Conservation (phyloP, 2,329 filamentous ascomycete genomes). For the Meredithiella fracta region DNA sequence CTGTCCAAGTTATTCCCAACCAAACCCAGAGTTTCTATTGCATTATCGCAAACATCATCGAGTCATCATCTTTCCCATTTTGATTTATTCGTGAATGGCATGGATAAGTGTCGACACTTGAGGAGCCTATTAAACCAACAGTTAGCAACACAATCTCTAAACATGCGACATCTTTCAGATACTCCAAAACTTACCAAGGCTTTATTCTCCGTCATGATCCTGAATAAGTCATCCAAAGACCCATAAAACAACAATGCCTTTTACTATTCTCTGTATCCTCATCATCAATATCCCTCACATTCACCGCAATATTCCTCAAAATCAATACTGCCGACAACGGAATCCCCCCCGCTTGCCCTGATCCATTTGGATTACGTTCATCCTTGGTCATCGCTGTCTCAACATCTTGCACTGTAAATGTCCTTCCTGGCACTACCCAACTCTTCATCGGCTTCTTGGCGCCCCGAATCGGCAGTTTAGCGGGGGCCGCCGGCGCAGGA, state of each 20-base stretch:
- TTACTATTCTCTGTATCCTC: slow-evolving; percentile 29
- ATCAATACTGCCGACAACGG: slow-evolving; percentile 65
- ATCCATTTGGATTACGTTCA: slow-evolving; percentile 39
- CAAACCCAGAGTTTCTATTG: neutral
- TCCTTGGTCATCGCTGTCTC: slow-evolving; percentile 40
- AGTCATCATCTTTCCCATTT: neutral
- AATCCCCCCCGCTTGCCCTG: slow-evolving; percentile 54
- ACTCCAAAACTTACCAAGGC: slow-evolving; percentile 32
- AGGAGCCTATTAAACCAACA: slow-evolving; percentile 20
- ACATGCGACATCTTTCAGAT: neutral
- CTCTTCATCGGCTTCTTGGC: slow-evolving; percentile 17
- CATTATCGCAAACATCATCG: neutral
- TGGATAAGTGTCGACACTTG: slow-evolving; percentile 27
- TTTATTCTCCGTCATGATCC: slow-evolving; percentile 53
- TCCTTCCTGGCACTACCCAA: slow-evolving; percentile 40
- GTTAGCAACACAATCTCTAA: slow-evolving; percentile 13
- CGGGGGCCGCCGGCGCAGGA: slow-evolving; percentile 5
- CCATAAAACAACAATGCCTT: slow-evolving; percentile 53
- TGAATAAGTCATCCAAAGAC: slow-evolving; percentile 46
- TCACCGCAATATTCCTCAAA: slow-evolving; percentile 60
- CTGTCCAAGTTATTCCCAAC: neutral
- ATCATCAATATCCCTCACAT: slow-evolving; percentile 33
- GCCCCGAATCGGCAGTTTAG: slow-evolving; percentile 9
- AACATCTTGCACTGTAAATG: slow-evolving; percentile 36
- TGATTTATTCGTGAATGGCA: slow-evolving; percentile 20